phyloP scores from a whole-genome alignment of 305 asterid species.

The Fraxinus velutina region DNA sequence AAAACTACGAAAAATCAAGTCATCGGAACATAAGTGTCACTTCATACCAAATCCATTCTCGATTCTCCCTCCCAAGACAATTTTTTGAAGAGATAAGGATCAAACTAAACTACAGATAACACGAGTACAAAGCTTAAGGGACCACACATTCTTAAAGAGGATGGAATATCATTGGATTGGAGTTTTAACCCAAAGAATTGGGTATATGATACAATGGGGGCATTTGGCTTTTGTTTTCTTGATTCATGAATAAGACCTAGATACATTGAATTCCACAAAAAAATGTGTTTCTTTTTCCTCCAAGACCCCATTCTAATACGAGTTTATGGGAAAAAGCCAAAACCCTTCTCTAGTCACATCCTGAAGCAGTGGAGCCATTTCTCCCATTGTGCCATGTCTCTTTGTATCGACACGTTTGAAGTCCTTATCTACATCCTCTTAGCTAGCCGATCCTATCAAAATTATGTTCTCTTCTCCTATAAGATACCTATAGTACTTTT shows the following conservation, averaged over 20 bases:
- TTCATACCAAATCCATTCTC: background rate
- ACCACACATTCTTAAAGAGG: conserved; percentile 26
- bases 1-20: background rate
- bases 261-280: conserved; percentile 24
- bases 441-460: background rate
- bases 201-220: background rate
- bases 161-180: background rate
- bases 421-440: background rate
- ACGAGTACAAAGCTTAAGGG: conserved; percentile 26
- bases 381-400: background rate
- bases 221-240: background rate
- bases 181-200: conserved; percentile 11
- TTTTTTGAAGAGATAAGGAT: conserved; percentile 6
- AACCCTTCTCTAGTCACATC: conserved; percentile 11
- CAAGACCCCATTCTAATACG: conserved; percentile 21
- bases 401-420: background rate
- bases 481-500: background rate
- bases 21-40: background rate
- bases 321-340: background rate
- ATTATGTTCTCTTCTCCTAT: background rate
- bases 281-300: background rate
- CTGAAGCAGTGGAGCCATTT: background rate
- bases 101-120: background rate
- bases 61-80: background rate
- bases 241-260: conserved; percentile 1